Conservation (phyloP, 2,329 filamentous ascomycete species). For the Claviceps arundinis region DNA sequence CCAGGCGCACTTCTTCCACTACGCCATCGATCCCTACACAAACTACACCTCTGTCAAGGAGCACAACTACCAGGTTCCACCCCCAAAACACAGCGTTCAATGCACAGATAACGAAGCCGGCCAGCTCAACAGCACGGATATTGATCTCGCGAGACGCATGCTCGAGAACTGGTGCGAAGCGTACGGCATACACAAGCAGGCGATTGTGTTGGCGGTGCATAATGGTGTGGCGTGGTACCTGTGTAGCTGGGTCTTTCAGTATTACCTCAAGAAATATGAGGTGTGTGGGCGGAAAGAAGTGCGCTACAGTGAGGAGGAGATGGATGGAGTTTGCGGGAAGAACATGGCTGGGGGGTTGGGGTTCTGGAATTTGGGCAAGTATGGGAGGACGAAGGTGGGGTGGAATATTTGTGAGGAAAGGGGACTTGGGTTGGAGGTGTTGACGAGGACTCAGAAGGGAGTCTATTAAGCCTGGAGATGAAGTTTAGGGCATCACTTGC, state of each 20-base stretch:
- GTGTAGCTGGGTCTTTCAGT: conserved; percentile 1
- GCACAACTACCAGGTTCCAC: background rate
- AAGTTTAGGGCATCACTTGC: background rate
- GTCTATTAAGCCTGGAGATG: background rate
- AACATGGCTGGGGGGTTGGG: background rate
- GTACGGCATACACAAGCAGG: background rate
- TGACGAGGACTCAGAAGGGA: background rate
- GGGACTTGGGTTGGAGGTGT: background rate
- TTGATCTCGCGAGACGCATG: background rate
- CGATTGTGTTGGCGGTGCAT: conserved; percentile 2
- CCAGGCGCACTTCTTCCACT: background rate
- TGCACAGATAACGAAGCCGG: background rate
- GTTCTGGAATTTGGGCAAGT: background rate
- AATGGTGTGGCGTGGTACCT: conserved; percentile 3
- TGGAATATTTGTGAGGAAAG: background rate
- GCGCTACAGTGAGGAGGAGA: no score
- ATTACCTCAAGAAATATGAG: background rate
- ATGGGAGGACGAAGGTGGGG: background rate
- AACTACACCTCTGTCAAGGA: background rate
- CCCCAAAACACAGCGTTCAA: background rate
- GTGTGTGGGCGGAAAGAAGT: background rate
- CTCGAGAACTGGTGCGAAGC: conserved; percentile 7
- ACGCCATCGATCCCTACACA: background rate
- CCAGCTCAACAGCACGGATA: background rate
- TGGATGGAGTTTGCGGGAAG: background rate